Evolutionary conservation across 2,329 filamentous ascomycete genomes (phyloP).

Genomic region (Teratosphaeria gauchensis): DNA sequence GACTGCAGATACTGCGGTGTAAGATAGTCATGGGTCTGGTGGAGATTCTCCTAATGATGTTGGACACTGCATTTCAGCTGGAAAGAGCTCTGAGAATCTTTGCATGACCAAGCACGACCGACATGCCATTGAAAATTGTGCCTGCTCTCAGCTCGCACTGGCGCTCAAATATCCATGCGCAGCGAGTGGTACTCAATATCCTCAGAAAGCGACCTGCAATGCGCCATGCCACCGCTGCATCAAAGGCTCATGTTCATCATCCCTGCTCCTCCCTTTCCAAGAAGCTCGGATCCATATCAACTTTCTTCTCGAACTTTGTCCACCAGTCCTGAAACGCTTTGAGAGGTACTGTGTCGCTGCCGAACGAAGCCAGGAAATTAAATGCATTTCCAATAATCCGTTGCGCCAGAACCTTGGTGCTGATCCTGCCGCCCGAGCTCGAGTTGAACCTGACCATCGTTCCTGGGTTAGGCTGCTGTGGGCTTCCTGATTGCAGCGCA

Average conservation of each 20-base stretch:
- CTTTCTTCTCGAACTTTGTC: constrained; percentile 83
- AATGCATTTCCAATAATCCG: constrained; percentile 95
- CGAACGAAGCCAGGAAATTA: constrained; percentile 88
- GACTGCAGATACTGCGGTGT: no score
- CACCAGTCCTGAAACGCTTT: constrained; percentile 97
- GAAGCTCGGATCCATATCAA: constrained; percentile 80
- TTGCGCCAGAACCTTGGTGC: constrained; percentile 76
- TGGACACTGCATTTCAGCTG: background rate
- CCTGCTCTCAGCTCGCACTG: no score
- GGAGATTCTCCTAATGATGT: background rate
- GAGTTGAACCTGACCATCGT: constrained; percentile 26
- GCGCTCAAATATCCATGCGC: no score
- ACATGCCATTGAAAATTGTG: background rate
- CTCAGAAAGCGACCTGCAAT: background rate
- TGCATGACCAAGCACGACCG: background rate
- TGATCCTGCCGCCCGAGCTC: constrained; percentile 29
- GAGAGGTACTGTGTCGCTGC: constrained; percentile 81
- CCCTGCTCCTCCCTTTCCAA: constrained; percentile 57
- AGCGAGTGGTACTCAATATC: no score
- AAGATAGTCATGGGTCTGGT: no score
- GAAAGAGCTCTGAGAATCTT: background rate
- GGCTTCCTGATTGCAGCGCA: constrained; percentile 37
- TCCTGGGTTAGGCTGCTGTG: constrained; percentile 19
- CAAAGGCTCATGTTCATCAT: background rate
- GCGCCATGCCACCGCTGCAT: no score